These are phyloP conservation scores for Scytalidium sp. DNA, from an alignment of 2,329 filamentous ascomycete species.

Conservation along the genomic window DNA sequence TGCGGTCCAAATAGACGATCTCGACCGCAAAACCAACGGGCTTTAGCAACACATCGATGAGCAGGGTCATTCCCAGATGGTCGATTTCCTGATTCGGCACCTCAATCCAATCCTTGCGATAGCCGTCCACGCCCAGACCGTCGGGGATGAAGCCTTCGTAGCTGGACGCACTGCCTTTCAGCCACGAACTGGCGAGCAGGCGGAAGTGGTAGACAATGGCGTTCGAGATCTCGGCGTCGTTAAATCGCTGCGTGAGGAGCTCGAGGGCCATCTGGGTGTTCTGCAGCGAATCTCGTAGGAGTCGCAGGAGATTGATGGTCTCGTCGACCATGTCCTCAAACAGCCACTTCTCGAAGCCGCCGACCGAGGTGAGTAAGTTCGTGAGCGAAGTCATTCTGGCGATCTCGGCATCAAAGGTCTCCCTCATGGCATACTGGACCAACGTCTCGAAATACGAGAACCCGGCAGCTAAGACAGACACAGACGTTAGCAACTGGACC, in stretches of 20 bases:
- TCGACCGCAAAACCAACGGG: slow-evolving; percentile 78
- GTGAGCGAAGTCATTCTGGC: slow-evolving; percentile 70
- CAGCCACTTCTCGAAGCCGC: slow-evolving; percentile 67
- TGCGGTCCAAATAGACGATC: slow-evolving; percentile 88
- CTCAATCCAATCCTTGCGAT: slow-evolving; percentile 70
- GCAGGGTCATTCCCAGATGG: slow-evolving; percentile 75
- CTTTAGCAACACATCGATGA: slow-evolving; percentile 77
- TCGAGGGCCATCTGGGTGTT: slow-evolving; percentile 46
- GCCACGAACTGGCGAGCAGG: slow-evolving; percentile 78
- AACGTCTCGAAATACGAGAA: slow-evolving; percentile 93
- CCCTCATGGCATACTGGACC: slow-evolving; percentile 61
- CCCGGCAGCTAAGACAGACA: slow-evolving; percentile 68
- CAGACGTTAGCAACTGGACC: slow-evolving; percentile 14
- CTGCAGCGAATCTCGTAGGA: slow-evolving; percentile 56
- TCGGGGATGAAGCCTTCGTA: slow-evolving; percentile 72
- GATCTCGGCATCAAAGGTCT: slow-evolving; percentile 67
- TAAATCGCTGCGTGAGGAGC: slow-evolving; percentile 65
- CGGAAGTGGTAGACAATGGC: slow-evolving; percentile 83
- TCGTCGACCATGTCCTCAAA: slow-evolving; percentile 84
- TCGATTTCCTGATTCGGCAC: slow-evolving; percentile 82
- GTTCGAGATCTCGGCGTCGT: slow-evolving; percentile 63
- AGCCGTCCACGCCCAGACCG: slow-evolving; percentile 56
- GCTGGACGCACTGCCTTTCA: slow-evolving; percentile 68
- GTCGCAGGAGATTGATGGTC: slow-evolving; percentile 64
- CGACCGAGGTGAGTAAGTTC: slow-evolving; percentile 66